Evolutionary conservation across 208 protist species (phyloP).

Genomic region (Histomonas meleagridis): DNA sequence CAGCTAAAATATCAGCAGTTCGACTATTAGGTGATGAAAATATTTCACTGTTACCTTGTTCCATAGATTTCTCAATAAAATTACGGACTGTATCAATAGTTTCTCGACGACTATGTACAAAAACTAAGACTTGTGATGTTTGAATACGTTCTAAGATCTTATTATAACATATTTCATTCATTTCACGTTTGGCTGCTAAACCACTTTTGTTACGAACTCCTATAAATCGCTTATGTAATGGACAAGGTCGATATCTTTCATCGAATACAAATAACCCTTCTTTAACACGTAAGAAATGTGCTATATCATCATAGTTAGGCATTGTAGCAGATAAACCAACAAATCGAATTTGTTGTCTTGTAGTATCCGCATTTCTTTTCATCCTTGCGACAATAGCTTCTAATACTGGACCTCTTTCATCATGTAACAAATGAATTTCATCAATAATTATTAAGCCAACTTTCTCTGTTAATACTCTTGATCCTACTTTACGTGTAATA

Average conservation of each 20-base stretch:
- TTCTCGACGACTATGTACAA: conserved; percentile 96
- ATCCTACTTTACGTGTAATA: conserved; percentile 80
- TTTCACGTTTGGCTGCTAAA: conserved; percentile 69
- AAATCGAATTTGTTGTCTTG: conserved; percentile 69
- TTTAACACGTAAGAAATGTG: conserved; percentile 85
- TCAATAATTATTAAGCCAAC: conserved; percentile 81
- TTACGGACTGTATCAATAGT: conserved; percentile 80
- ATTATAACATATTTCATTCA: conserved; percentile 89
- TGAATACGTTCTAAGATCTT: not conserved
- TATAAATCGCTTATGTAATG: conserved; percentile 90
- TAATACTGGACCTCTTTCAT: conserved; percentile 90
- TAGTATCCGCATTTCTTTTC: conserved; percentile 56
- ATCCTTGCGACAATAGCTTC: conserved; percentile 92
- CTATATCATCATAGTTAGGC: conserved; percentile 97
- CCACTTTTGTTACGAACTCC: conserved; percentile 78
- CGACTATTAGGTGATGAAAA: not conserved
- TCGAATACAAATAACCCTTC: conserved; percentile 64
- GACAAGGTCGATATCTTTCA: conserved; percentile 72
- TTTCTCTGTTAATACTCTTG: conserved; percentile 60
- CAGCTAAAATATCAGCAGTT: conserved; percentile 40
- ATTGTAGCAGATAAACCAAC: conserved; percentile 97
- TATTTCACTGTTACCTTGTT: not conserved
- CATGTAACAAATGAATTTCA: conserved; percentile 97
- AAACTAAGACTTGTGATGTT: conserved; percentile 80
- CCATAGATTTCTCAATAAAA: conserved; percentile 62